Base-by-base conservation (phyloP, 371 early-diverging fungal genomes). In the Syncephalastrum monosporum region DNA sequence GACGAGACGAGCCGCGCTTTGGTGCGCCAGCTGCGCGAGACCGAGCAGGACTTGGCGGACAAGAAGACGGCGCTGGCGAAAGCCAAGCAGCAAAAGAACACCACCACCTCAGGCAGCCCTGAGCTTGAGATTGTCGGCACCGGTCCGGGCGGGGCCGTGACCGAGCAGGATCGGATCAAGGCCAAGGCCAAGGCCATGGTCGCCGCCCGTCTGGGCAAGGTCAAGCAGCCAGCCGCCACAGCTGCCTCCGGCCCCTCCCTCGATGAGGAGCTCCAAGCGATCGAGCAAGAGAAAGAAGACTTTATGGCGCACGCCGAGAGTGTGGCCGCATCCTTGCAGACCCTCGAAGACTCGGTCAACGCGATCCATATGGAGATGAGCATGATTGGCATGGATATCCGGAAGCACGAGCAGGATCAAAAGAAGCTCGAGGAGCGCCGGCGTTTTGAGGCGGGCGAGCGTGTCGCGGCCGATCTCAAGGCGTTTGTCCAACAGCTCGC, bases 151-250 rank as follows among this genome's bases (percentile, higher is more conserved):
- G 85, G 85, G 5, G 66, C 71, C 44, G 58, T 84, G 4, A 84
- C 85, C 0, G 84, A 84, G 29, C 72, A 77, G 24, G 87, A 86
- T 42, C 68, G 73, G 42, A 84, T 82, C 63, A 73, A 75, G 19
- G 84, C 87, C 15, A 84, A 83, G 43, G 87, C 84, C 16, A 81
- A 82, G 46, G 78, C 82, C 0, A 58, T 79, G 68, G 69, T 86
- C 53, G 86, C 86, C 10, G 83, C 82, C n/a, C 70, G 80, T 10
- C 81, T 83, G 67, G 84, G 82, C 14, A 86, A 84, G 50, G 59
- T 79, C 12, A 55, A 41, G n/a, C 52, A 52, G 21, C 42, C 50
- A 24, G 12, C 38, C 2, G 10, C 38, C 1, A 33, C 38, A 0
- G 8, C 38, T 12, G 2, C 38, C 0, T 66, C 71, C 1, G 74